Evolutionary conservation across 306 rosid genomes (phyloP), one percentile per base, ranked within the genome.

Genomic region (Nissolia schottii): DNA sequence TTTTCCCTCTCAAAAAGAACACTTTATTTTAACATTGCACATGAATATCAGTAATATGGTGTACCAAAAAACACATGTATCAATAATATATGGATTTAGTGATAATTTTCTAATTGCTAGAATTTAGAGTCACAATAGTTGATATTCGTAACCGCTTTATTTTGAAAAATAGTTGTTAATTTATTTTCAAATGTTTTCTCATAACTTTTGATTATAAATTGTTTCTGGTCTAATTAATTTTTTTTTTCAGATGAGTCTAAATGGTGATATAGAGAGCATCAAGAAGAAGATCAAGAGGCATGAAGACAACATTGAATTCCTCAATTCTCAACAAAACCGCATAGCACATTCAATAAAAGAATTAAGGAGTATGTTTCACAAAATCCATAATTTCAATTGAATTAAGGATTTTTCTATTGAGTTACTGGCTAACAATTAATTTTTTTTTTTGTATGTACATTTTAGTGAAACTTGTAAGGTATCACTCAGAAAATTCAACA

Each of bases 381-480:
- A 3, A 68, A 74, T 25, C 32, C 40, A 31, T 27, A 16, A 20
- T 38, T 40, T 38, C 20, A 51, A 28, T 45, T 29, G 27, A 71
- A 54, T 37, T 16, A 54, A 41, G n/a, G 20, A 23, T 64, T 64
- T n/a, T 57, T 69, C 7, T 23, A 0, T n/a, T 18, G 38, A 31
- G 43, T 34, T 22, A 46, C 79, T 6, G 2, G 73, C 29, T 15
- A 43, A 35, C 15, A 19, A n/a, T n/a, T n/a, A n/a, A n/a, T n/a
- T n/a, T n/a, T n/a, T 23, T 49, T 58, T 81, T 13, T 16, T 32
- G 38, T 32, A 27, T 27, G 58, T 68, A 10, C 38, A 32, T 32
- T 82, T 55, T 77, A 90, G 96, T 78, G 81, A 80, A 85, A 70
- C 88, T 86, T 70, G 89, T 67, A 79, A 81, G 82, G 78, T 80